Conservation (phyloP, 2,329 filamentous ascomycete species). For the Pestalotiopsis sp. region DNA sequence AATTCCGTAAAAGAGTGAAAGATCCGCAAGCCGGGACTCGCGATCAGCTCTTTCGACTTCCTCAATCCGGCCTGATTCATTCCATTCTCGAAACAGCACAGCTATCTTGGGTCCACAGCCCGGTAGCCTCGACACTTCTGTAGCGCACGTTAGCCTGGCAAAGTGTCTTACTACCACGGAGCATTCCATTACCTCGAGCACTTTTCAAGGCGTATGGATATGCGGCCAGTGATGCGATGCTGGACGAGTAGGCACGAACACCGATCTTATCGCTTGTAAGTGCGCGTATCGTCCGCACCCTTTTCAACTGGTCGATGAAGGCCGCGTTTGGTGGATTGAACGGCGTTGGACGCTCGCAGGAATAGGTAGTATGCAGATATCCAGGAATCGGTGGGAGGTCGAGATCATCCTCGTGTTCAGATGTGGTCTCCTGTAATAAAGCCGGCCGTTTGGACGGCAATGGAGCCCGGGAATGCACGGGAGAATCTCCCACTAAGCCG, state of each 20-base stretch:
- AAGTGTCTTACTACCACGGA: neutral
- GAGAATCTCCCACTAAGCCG: constrained; percentile 10
- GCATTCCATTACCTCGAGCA: constrained; percentile 44
- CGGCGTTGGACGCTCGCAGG: constrained; percentile 79
- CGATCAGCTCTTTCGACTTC: constrained; percentile 66
- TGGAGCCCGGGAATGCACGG: constrained; percentile 21
- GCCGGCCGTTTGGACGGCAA: constrained; percentile 36
- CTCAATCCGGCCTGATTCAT: constrained; percentile 56
- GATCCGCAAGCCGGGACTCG: constrained; percentile 64
- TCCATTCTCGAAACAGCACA: constrained; percentile 77
- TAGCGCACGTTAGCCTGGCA: neutral
- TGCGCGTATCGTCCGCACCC: constrained; percentile 71
- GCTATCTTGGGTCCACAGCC: constrained; percentile 83
- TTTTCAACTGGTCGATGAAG: constrained; percentile 76
- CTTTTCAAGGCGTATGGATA: constrained; percentile 64
- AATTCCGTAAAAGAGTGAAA: constrained; percentile 78
- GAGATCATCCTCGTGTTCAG: constrained; percentile 68
- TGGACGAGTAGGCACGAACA: constrained; percentile 82
- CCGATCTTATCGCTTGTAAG: constrained; percentile 78
- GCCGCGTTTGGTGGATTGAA: constrained; percentile 69
- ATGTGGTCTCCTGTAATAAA: constrained; percentile 72
- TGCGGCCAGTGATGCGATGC: constrained; percentile 80
- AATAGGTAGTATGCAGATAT: constrained; percentile 68
- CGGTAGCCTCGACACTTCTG: constrained; percentile 63
- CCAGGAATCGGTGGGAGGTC: constrained; percentile 68